Evolutionary conservation across 441 rosid species (phyloP).

Genomic region (Populus tomentosa): DNA sequence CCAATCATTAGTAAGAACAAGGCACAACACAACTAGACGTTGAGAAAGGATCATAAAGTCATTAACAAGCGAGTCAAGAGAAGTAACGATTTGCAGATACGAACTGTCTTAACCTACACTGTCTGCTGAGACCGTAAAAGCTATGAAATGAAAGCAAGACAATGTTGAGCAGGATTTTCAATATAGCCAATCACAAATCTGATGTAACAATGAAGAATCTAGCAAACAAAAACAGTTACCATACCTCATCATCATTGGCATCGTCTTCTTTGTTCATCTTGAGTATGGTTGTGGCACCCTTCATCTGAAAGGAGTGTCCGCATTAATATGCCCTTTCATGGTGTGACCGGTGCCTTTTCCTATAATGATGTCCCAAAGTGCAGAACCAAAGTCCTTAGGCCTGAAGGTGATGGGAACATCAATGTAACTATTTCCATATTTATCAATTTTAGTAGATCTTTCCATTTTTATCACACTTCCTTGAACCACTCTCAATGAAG

Average conservation of each 20-base stretch:
- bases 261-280: slow-evolving; percentile 70
- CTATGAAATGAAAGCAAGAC: not conserved
- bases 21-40: not conserved
- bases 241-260: slow-evolving; percentile 47
- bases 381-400: slow-evolving; percentile 94
- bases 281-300: slow-evolving; percentile 79
- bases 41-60: not conserved
- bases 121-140: not conserved
- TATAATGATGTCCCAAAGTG: slow-evolving; percentile 95
- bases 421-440: slow-evolving; percentile 53
- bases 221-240: not conserved
- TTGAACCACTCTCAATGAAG: slow-evolving; percentile 76
- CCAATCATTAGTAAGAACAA: not conserved
- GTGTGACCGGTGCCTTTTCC: slow-evolving; percentile 89
- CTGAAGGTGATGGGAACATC: slow-evolving; percentile 77
- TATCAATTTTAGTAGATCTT: slow-evolving; percentile 57
- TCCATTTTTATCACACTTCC: slow-evolving; percentile 54
- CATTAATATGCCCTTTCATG: slow-evolving; percentile 77
- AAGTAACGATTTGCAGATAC: not conserved
- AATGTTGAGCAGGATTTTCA: not conserved
- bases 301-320: slow-evolving; percentile 88
- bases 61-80: not conserved
- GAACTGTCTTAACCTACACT: not conserved
- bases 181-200: not conserved
- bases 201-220: not conserved